Base-by-base conservation (phyloP, 2,329 filamentous ascomycete species). In the Penicillium fuscoglaucum region DNA sequence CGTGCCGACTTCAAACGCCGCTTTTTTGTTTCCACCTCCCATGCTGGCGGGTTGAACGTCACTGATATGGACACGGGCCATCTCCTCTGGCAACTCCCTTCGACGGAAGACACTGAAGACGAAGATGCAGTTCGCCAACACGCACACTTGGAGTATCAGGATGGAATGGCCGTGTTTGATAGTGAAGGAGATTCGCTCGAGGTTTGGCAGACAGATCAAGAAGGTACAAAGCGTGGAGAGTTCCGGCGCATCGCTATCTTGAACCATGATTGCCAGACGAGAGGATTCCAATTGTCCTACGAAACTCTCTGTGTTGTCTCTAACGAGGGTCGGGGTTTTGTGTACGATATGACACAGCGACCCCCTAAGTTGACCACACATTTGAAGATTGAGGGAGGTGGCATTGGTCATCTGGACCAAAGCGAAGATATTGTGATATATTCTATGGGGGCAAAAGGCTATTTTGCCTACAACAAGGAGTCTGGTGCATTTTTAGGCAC, bases 121-220 rank as follows among this genome's bases (percentile, higher is more conserved):
- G 55, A 62, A 24, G 59, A 73, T 12, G 68, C 70, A 0, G 78
- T 80, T 33, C 71, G 77, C 13, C 72, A 74, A 5, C 79, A 76
- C 55, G 79, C 79, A 1, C 79, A 80, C 66, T 65, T 81, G 12
- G 79, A 81, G 53, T 81, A 81, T 54, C 72, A 80, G 56, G 74
- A 79, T 65, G 79, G 78, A 12, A 77, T 74, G 49, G 77, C 74
- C 2, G 77, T 78, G 3, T 81, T 76, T 65, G 79, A 81, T 62
- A 70, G 77, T 0, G 73, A 76, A 43, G 77, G 77, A 3, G 74
- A 80, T 64, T 72, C 75, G 1, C 61, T 81, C 1, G 79, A 81
- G 60, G 76, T 81, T 2, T 81, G 79, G 79, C 71, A 75, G 55
- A 70, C 74, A 0, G 75, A 73, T 24, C 39, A 70, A 24, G 72